Evolutionary conservation across 169 alveolate species (phyloP).

Genomic region (Toxoplasma gondii): DNA sequence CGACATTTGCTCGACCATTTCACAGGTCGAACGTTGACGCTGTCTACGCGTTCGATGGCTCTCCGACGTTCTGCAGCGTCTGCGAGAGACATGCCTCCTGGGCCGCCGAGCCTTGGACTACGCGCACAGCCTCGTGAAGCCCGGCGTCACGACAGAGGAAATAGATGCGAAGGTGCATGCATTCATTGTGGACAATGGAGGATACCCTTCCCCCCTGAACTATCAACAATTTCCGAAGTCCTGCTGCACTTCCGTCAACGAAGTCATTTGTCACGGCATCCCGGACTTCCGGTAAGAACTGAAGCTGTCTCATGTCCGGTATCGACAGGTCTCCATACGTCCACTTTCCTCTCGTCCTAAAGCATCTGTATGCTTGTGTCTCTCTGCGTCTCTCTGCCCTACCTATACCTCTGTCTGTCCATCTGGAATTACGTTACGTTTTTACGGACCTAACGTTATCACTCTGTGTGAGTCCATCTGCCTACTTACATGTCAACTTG

Average conservation of each 20-base stretch:
- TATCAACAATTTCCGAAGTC: constrained; percentile 97
- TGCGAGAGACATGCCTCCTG: constrained; percentile 87
- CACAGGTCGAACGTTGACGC: neutral
- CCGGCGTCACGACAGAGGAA: constrained; percentile 97
- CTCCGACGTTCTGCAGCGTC: constrained; percentile 62
- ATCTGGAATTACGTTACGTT: too few relatives aligned
- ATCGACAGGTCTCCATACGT: neutral
- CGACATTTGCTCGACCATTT: neutral
- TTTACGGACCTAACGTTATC: too few relatives aligned
- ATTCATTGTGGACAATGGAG: constrained; percentile 89
- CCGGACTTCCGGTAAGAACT: constrained; percentile 39
- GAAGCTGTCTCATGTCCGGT: neutral
- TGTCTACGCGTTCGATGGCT: constrained; percentile 22
- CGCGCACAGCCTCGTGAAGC: constrained; percentile 90
- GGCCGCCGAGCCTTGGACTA: constrained; percentile 95
- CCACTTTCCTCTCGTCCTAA: neutral
- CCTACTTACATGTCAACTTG: too few relatives aligned
- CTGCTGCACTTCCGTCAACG: constrained; percentile 96
- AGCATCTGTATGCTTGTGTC: too few relatives aligned
- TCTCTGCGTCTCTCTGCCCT: too few relatives aligned
- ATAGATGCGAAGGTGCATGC: constrained; percentile 96
- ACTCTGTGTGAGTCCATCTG: too few relatives aligned
- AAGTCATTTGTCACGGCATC: constrained; percentile 98
- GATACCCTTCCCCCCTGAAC: constrained; percentile 98
- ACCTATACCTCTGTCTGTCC: too few relatives aligned